These are phyloP conservation scores for Ophiobolus disseminans DNA, from an alignment of 2,329 filamentous ascomycete species.

Conservation along the genomic window DNA sequence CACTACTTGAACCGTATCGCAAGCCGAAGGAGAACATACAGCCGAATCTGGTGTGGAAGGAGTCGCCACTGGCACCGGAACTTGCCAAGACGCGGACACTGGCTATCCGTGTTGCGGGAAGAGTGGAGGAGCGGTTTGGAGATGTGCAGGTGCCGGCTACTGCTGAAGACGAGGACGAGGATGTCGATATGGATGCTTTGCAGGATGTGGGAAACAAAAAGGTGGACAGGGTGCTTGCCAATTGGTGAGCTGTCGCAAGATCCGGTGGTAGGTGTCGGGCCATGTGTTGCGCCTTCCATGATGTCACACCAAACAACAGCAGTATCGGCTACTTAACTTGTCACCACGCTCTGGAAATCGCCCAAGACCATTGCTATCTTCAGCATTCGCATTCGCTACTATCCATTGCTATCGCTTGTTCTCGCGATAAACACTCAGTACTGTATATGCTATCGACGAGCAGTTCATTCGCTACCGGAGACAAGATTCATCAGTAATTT, in stretches of 20 bases:
- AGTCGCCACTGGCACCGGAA: constrained; percentile 70
- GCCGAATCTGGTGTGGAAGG: constrained; percentile 70
- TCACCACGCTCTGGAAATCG: not conserved
- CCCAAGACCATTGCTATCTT: not conserved
- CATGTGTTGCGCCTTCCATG: no score
- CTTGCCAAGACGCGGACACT: constrained; percentile 71
- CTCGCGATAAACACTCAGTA: not conserved
- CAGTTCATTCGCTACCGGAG: no score
- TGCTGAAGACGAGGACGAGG: constrained; percentile 30
- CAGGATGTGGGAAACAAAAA: constrained; percentile 27
- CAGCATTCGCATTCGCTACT: not conserved
- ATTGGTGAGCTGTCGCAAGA: constrained; percentile 30
- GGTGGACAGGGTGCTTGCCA: constrained; percentile 32
- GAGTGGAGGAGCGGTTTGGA: constrained; percentile 40
- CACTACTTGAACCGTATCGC: constrained; percentile 61
- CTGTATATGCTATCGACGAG: no score
- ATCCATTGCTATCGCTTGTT: not conserved
- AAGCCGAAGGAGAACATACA: constrained; percentile 61
- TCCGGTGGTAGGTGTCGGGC: no score
- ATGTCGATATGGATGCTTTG: constrained; percentile 29
- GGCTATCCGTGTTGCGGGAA: constrained; percentile 47
- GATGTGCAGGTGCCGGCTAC: constrained; percentile 38
- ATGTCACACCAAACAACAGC: no score
- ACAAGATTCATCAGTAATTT: no score
- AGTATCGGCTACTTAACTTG: no score